Evolutionary conservation across 352 stramenopile species (phyloP), one percentile per base, ranked within the genome.

Genomic region (Thalassiosira delicatula): DNA sequence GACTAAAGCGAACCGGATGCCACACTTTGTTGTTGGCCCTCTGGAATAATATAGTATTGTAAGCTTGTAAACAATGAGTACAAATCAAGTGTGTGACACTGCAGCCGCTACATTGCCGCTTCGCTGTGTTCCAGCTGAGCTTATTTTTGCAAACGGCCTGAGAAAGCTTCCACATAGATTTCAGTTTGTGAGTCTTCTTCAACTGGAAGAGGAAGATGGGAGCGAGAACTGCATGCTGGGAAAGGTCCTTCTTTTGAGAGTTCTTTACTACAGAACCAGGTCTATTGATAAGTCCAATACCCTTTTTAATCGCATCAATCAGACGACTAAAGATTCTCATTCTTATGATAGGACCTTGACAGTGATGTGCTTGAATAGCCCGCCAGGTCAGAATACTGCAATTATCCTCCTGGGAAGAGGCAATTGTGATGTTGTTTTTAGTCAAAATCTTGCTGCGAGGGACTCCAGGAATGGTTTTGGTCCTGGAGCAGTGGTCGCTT

Each of bases 401-500:
- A 37, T 63, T 42, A 17, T 63, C 25, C 37, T 30, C 17, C 29
- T 63, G 21, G n/a, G 42, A 44, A 30, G 25, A 27, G 12, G 4
- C 29, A 37, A 42, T 8, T 42, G 9, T 42, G 54, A 63, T n/a
- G 14, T 37, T 12, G 25, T 63, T 2, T 63, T 63, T 42, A 30
- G 54, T n/a, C 54, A 63, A 21, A 44, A 17, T 21, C 23, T 63
- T 11, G 54, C 12, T 7, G 54, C 7, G 21, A 30, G 54, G 23
- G 54, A 63, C 42, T 14, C 9, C 23, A 9, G 21, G 25, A 14
- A n/a, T 30, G 54, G 54, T 12, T 63, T 63, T 63, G 54, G 54
- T 4, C 54, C 54, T 42, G 54, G 54, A 42, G 54, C 54, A 19
- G 12, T 63, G n/a, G 54, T 63, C 21, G 54, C 54, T 11, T 44